Base-by-base conservation (phyloP, 768 basidiomycete genomes). In the Lactifluus subvellereus region DNA sequence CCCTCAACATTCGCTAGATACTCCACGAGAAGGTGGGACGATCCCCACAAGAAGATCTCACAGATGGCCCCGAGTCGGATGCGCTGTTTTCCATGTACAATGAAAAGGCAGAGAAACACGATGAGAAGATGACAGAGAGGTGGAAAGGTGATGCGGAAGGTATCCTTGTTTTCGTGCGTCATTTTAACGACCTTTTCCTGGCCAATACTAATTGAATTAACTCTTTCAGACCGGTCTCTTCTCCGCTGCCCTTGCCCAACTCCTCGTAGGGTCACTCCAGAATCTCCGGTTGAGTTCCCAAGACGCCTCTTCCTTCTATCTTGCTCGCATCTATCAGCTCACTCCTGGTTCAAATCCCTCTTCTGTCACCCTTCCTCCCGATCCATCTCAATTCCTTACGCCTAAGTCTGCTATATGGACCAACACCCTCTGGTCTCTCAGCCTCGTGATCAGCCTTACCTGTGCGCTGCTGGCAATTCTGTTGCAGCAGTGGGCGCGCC, bases 401-500 rank as follows among this genome's bases (percentile, higher is more conserved):
- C 32, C 32, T 10, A 27, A 2, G 3, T 30, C 27, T 27, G 27
- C 27, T 27, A 27, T 27, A 27, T 27, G 27, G 27, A 27, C 27
- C 27, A 27, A 27, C 45, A 6, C 18, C 10, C 30, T 54, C 27
- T 60, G 52, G 59, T 60, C 47, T n/a, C 43, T 53, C n/a, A 60
- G 59, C 45, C 43, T 60, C 8, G 52, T 60, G 5, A 35, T 60
- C 18, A 60, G 59, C 14, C 52, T 60, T 0, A 7, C 33, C 22
- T 47, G 32, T 0, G 52, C 52, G 33, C 33, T 60, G 22, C 43
- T 60, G 7, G 59, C 52, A 2, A 54, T 52, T 18, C 14, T 60
- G 43, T 20, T 60, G 22, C 59, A 60, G 47, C 42, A 60, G 14
- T 60, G 59, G 59, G 33, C 42, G n/a, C 59, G 59, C 33, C 53